phyloP scores from a whole-genome alignment of 768 basidiomycete species.

The Chiua virens region DNA sequence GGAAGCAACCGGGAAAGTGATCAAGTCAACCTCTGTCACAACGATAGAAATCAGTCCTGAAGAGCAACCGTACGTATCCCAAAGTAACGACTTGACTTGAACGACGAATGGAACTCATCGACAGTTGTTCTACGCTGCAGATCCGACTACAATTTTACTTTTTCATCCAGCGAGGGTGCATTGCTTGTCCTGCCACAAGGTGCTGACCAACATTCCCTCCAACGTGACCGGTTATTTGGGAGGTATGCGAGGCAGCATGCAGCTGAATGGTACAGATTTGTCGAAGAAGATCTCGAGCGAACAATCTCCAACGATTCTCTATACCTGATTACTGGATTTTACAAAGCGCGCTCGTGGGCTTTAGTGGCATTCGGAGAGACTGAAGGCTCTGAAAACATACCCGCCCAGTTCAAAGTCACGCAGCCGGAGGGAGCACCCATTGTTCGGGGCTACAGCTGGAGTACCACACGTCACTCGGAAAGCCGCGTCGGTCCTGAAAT shows the following conservation, averaged over 20 bases:
- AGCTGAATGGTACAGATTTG: not conserved
- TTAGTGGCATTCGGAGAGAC: not conserved
- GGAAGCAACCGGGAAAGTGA: not conserved
- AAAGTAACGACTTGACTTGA: too few relatives aligned
- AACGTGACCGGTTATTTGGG: not conserved
- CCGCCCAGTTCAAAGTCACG: not conserved
- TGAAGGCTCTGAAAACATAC: not conserved
- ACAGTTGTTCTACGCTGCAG: not conserved
- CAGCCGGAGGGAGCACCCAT: not conserved
- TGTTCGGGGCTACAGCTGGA: not conserved
- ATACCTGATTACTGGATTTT: not conserved
- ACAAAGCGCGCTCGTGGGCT: not conserved
- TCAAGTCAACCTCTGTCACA: not conserved
- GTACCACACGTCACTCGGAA: not conserved
- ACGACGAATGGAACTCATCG: too few relatives aligned
- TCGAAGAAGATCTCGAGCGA: not conserved
- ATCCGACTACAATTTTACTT: not conserved
- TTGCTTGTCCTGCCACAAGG: too few relatives aligned
- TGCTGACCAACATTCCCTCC: too few relatives aligned
- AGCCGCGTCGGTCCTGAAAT: not conserved
- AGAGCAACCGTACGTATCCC: not conserved
- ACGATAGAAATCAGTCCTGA: not conserved
- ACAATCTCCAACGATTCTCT: not conserved
- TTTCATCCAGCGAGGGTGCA: too few relatives aligned
- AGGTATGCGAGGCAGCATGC: not conserved